A percentile compares a stretch with the other conserved stretches of the same genome.
These are phyloP conservation scores for Calonectria ilicicola DNA, from an alignment of 2,329 filamentous ascomycete species.

Conservation along the genomic window DNA sequence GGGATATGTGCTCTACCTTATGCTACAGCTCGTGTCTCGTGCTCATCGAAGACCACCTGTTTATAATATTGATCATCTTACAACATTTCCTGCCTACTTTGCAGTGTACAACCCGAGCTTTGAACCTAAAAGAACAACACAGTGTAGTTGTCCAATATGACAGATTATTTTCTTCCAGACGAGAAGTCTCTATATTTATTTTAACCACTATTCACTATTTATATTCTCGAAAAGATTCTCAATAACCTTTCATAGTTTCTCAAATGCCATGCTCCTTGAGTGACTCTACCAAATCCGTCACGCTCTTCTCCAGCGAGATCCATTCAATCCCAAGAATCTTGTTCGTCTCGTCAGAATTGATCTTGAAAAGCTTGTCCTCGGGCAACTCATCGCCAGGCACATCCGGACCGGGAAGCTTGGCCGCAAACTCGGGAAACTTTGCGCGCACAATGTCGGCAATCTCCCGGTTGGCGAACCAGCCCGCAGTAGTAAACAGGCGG, in stretches of 20 bases:
- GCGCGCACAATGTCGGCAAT: conserved; percentile 57
- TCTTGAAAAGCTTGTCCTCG: conserved; percentile 59
- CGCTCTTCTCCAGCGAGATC: conserved; percentile 69
- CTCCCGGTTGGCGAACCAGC: conserved; percentile 59
- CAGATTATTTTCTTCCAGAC: too few species aligned
- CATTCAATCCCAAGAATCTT: conserved; percentile 73
- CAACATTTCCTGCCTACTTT: too few species aligned
- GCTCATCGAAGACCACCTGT: too few species aligned
- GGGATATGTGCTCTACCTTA: too few species aligned
- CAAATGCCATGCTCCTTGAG: conserved; percentile 61
- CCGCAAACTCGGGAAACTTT: conserved; percentile 63
- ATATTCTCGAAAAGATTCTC: neutral
- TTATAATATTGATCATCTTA: too few species aligned
- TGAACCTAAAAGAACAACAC: too few species aligned
- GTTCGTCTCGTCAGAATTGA: conserved; percentile 69
- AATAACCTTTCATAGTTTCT: neutral
- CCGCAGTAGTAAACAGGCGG: conserved; percentile 63
- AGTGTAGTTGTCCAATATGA: too few species aligned
- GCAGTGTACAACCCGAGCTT: too few species aligned
- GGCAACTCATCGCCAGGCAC: conserved; percentile 57
- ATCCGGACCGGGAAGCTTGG: conserved; percentile 59
- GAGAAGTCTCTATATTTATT: neutral
- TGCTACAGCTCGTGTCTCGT: too few species aligned
- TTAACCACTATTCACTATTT: neutral
- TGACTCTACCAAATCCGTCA: conserved; percentile 73